Percentiles rank a stretch among this genome's conserved stretches.
These are phyloP conservation scores for Colletotrichum costaricense DNA, from an alignment of 2,329 filamentous ascomycete species.

Conservation along the genomic window DNA sequence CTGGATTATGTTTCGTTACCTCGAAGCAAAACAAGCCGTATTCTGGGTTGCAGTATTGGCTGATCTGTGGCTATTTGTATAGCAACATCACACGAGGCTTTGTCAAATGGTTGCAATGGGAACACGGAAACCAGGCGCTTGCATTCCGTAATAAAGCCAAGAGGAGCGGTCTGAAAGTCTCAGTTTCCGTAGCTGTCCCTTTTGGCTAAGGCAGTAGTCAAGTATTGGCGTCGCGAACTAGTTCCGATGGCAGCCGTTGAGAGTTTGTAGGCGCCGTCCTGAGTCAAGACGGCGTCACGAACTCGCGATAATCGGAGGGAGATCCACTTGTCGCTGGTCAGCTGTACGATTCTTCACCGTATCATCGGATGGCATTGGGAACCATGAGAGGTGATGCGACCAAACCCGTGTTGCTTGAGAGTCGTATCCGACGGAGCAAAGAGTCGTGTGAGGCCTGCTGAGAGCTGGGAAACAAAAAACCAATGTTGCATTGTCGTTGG, in stretches of 20 bases:
- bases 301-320: slow-evolving; percentile 3
- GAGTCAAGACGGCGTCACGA: slow-evolving; percentile 25
- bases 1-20: not conserved
- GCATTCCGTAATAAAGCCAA: not conserved
- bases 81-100: not conserved
- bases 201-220: not conserved
- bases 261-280: slow-evolving; percentile 9
- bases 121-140: not conserved
- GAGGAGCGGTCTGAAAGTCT: not conserved
- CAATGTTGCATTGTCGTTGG: not conserved
- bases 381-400: not conserved
- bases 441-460: not conserved
- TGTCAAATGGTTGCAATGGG: not conserved
- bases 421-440: not conserved
- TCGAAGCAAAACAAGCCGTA: not conserved
- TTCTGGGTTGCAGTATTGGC: not conserved
- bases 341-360: slow-evolving; percentile 13
- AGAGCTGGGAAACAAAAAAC: not conserved
- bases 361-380: not conserved
- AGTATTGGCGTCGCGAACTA: not conserved
- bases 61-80: not conserved
- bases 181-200: not conserved
- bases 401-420: not conserved
- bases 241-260: slow-evolving; percentile 12
- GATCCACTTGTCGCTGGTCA: slow-evolving; percentile 12